Base-by-base conservation (phyloP, 176 grass and related monocot species). In the Tuctoria greenei region DNA sequence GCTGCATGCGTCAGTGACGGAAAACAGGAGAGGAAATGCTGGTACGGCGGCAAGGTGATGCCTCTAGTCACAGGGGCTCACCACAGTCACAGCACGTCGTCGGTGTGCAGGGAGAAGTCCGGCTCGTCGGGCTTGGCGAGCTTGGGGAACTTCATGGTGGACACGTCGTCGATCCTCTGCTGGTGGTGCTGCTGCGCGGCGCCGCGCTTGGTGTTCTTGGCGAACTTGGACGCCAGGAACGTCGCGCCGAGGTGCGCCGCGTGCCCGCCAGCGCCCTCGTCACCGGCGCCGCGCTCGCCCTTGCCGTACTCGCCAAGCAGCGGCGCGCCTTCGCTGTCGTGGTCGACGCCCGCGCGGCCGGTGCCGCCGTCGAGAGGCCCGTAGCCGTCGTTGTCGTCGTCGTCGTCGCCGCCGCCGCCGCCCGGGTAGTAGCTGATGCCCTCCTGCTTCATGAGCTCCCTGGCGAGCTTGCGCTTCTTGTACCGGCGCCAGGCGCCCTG, bases 71-170 rank as follows among this genome's bases (percentile, higher is more conserved):
- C 52, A n/a, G 2, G 2, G n/a, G n/a, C 46, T 44, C 41, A 11
- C 41, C 4, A 13, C 25, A 6, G 10, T 77, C 63, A 90, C 43
- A 93, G 73, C 60, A 40, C 70, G 72, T 93, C 86, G 68, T 91
- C 90, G 58, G 77, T 50, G 71, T 79, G 81, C 44, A 93, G 50
- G 8, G 90, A 93, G 83, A 93, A 97, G 61, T 93, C 94, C 9
- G 94, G 94, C 77, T 97, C 94, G 52, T 91, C 90, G 3, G 94
- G 94, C 78, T 97, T 97, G 81, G 81, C 76, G 75, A 97, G 89
- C 81, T 91, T 93, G 15, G 92, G 88, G 66, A 94, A 70, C 83
- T 91, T 89, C 13, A 97, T 77, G 58, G 67, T 82, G 12, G 93
- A 76, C 24, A 73, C 86, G 9, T 84, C 84, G 15, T 88, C 76